Evolutionary conservation across 345 rosid species (phyloP).

Genomic region (Leavenworthia alabamica): DNA sequence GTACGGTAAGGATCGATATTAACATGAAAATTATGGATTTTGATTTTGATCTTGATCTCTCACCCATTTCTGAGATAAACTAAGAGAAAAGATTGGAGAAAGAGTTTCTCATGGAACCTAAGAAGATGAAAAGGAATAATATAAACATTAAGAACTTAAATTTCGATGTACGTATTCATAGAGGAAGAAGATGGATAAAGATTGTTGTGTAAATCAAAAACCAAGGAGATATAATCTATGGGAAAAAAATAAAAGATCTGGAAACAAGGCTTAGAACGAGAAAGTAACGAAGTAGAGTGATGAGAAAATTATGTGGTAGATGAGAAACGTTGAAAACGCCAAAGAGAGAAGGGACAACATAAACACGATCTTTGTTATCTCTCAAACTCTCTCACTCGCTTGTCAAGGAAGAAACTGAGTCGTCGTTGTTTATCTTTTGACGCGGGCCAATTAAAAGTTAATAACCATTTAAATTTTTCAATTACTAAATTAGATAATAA

Average conservation of each 20-base stretch:
- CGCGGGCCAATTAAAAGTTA: constrained; percentile 30
- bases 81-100: constrained; percentile 14
- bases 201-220: constrained; percentile 7
- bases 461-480: neutral
- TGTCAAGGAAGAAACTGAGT: constrained; percentile 29
- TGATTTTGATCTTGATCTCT: constrained; percentile 42
- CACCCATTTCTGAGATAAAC: constrained; percentile 41
- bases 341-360: neutral
- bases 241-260: neutral
- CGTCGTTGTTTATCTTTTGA: constrained; percentile 35
- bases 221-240: constrained; percentile 4
- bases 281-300: neutral
- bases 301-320: constrained; percentile 16
- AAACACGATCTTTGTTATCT: constrained; percentile 5
- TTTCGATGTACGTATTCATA: neutral
- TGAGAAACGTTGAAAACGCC: constrained; percentile 33
- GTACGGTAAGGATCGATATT: constrained; percentile 36
- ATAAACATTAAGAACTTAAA: constrained; percentile 17
- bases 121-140: neutral
- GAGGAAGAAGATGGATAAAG: constrained; percentile 9
- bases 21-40: constrained; percentile 50
- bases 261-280: neutral
- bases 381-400: constrained; percentile 11
- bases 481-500: neutral
- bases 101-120: neutral